Evolutionary conservation across 805 yeast genomes (phyloP), one percentile per base, ranked within the genome.

Genomic region (Cephaloascus albidus): DNA sequence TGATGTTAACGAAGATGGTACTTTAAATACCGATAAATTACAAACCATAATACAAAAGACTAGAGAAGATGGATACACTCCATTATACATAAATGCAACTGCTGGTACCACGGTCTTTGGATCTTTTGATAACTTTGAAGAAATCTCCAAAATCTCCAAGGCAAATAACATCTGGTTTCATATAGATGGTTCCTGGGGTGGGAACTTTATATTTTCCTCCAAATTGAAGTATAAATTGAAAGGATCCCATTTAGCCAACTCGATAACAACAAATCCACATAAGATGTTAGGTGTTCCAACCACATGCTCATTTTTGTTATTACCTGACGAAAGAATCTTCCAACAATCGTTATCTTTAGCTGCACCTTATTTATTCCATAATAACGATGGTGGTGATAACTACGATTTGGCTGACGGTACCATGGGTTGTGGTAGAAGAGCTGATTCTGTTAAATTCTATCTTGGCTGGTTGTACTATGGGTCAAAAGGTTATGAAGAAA

Each of bases 181-280:
- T 55, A 74, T 85, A 33, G 95, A 85, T 58, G 95, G 93, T 1
- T 83, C 93, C 4, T 85, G 94, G 95, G 95, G 95, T 27, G 95
- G 90, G 6, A 86, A 86, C 49, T 79, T 82, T 8, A 68, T 84
- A 0, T 86, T 85, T 61, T 78, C 86, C 33, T 48, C 55, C 0
- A 61, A 46, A 10, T 74, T 76, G 40, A 56, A 52, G 33, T 36
- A 56, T 40, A 69, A 71, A 46, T 56, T 85, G 43, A 52, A 57
- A 15, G 95, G 95, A 2, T 55, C 73, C 26, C 72, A 81, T 33
- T 52, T 68, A 17, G 95, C 93, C 1, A 75, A 85, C 56, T 81
- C 89, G 10, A 68, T 85, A 40, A 85, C 95, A 2, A 72, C 78
- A 18, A 86, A 85, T 52, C 95, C 95, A 3, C 95, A 85, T 62